Base-by-base conservation (phyloP, 176 grass and related monocot species). In the Secale cereale region DNA sequence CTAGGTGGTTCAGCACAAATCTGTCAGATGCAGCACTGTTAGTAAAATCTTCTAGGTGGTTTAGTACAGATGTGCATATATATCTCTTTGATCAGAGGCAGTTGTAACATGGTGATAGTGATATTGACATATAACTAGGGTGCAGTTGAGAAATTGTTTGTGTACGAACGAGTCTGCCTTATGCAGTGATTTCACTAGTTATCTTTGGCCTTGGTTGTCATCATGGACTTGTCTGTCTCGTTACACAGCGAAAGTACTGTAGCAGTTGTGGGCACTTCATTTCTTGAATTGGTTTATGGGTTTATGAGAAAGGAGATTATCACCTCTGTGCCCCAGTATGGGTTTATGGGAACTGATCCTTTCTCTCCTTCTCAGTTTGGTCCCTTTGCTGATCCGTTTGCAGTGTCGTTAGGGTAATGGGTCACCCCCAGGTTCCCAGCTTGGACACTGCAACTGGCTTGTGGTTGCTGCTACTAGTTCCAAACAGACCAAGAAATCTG, bases 261-360 rank as follows among this genome's bases (percentile, higher is more conserved):
- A 82, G 19, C 39, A 56, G 0, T 68, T 79, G 30, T 4, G n/a
- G 37, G 22, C 7, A n/a, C 45, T 66, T 35, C 46, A 68, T 77
- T 86, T 85, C 77, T 59, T 43, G 45, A 65, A 84, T 80, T 43
- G 12, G 52, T 39, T 63, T 7, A 48, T 73, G 7, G 29, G 25
- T 89, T 85, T 15, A 64, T 82, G 70, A 74, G 46, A 56, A 76
- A 81, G 50, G 48, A 63, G 10, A 61, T 7, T 20, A 29, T 37
- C 59, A 23, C 36, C 73, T 85, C 12, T 43, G 15, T 10, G 40
- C 32, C 46, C 7, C 39, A 78, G 19, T 50, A 50, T 50, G 15
- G 5, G 0, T 50, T 17, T 50, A 50, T 17, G 46, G 46, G 46
- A 17, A 50, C 46, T 5, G 15, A 50, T 50, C 15, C 50, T 56